Evolutionary conservation across 495 filamentous ascomycete genomes (phyloP).

Genomic region (Aspergillus campestris): DNA sequence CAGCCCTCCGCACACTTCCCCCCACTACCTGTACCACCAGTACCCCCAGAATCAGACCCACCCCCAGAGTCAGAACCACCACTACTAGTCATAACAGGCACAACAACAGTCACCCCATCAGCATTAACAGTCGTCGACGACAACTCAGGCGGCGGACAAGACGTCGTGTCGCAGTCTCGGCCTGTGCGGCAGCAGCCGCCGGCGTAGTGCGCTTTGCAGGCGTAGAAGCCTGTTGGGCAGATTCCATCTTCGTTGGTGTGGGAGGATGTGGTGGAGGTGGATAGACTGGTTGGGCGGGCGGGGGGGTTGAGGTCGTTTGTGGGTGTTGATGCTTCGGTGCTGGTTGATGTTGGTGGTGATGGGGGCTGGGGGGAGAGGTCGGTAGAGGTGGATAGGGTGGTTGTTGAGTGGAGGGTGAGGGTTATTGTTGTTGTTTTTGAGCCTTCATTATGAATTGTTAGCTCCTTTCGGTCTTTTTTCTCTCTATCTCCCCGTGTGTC

Average conservation of each 20-base stretch:
- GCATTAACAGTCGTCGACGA: conserved; percentile 52
- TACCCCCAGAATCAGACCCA: too few species aligned
- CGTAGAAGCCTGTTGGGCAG: conserved; percentile 71
- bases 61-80: too few species aligned
- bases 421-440: conserved; percentile 39
- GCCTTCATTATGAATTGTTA: conserved; percentile 19
- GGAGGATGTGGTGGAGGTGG: conserved; percentile 26
- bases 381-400: conserved; percentile 31
- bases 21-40: conserved; percentile 7
- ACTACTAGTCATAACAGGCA: conserved; percentile 45
- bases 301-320: conserved; percentile 34
- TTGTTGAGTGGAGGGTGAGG: conserved; percentile 37
- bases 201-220: conserved; percentile 55
- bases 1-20: conserved; percentile 65
- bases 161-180: conserved; percentile 66
- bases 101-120: conserved; percentile 58
- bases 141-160: conserved; percentile 51
- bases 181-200: conserved; percentile 78
- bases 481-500: too few species aligned
- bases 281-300: conserved; percentile 36
- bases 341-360: conserved; percentile 8
- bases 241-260: conserved; percentile 28
- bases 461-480: too few species aligned
- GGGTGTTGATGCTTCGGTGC: conserved; percentile 6
- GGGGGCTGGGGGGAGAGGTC: conserved; percentile 19